Evolutionary conservation across 2,329 filamentous ascomycete genomes (phyloP), one percentile per base, ranked within the genome.

Genomic region (Colletotrichum brevisporum): DNA sequence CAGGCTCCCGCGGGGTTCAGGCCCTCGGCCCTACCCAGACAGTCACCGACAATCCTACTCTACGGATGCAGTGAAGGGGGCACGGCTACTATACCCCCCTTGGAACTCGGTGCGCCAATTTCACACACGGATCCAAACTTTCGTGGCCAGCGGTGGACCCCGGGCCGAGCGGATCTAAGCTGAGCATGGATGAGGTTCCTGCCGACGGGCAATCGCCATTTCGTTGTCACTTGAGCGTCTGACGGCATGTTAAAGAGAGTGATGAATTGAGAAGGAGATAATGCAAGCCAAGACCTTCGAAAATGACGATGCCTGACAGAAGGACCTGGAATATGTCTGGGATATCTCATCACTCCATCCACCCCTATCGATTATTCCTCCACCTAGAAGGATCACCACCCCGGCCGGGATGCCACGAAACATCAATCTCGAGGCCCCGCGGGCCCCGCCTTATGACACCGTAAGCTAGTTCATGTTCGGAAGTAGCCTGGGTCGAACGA

Each of bases 181-280:
- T 31, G n/a, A 31, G 26, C 56, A 59, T 59, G 56, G 56, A 59
- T 50, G 26, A 50, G 36, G 26, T 59, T 59, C 56, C 56, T 59
- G 8, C 27, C 2, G 21, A 48, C 16, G 27, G 27, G 8, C 39
- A 12, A 9, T 3, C 55, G n/a, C 18, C 15, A 10, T 57, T 18
- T 21, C 31, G 24, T 39, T 10, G 26, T 12, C 16, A 43, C 15
- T 16, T 16, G 12, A 10, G 12, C 26, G n/a, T 47, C 45, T 48
- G 24, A 43, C 16, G n/a, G 16, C 31, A 13, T 18, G 18, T 26
- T 18, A 21, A 27, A 26, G 39, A 21, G 10, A 13, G 27, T n/a
- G 9, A 26, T n/a, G 13, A 12, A 21, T 26, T 21, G 8, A 15
- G 12, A 26, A 36, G 26, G 24, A 21, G 24, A 10, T 31, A 41